A percentile compares a stretch with the other conserved stretches of the same genome.
phyloP scores from a whole-genome alignment of 2,329 filamentous ascomycete species.

The Trichoderma afroharzianum region DNA sequence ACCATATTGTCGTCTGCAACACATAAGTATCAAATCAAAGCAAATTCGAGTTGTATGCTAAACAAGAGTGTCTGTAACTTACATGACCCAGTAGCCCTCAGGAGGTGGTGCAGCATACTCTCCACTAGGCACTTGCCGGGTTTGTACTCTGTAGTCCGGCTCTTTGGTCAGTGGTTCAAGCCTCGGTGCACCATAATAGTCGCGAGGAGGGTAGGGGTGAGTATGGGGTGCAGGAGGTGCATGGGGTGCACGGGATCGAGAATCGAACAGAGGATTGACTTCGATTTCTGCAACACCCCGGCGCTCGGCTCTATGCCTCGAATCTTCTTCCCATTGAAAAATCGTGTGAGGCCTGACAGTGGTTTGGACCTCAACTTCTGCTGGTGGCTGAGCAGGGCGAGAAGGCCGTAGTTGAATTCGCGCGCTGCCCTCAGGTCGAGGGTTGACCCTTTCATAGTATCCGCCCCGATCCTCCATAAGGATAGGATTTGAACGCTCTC shows the following conservation, averaged over 20 bases:
- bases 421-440: neutral
- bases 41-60: no score
- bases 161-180: neutral
- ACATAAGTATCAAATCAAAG: constrained; percentile 20
- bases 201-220: neutral
- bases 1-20: constrained; percentile 17
- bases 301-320: constrained; percentile 20
- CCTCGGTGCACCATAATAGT: neutral
- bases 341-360: constrained; percentile 19
- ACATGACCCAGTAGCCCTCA: constrained; percentile 26
- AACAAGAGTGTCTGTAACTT: constrained; percentile 14
- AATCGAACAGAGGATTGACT: constrained; percentile 21
- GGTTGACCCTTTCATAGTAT: constrained; percentile 34
- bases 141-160: constrained; percentile 9
- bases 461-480: constrained; percentile 40
- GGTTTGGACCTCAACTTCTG: neutral
- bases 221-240: neutral
- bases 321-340: constrained; percentile 23
- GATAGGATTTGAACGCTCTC: constrained; percentile 32
- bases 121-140: constrained; percentile 19
- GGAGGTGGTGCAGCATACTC: constrained; percentile 16
- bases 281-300: constrained; percentile 23
- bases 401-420: constrained; percentile 15
- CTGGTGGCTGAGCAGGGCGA: neutral
- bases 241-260: constrained; percentile 1